phyloP scores from a whole-genome alignment of 83 land plant species.

The Thuja plicata region DNA sequence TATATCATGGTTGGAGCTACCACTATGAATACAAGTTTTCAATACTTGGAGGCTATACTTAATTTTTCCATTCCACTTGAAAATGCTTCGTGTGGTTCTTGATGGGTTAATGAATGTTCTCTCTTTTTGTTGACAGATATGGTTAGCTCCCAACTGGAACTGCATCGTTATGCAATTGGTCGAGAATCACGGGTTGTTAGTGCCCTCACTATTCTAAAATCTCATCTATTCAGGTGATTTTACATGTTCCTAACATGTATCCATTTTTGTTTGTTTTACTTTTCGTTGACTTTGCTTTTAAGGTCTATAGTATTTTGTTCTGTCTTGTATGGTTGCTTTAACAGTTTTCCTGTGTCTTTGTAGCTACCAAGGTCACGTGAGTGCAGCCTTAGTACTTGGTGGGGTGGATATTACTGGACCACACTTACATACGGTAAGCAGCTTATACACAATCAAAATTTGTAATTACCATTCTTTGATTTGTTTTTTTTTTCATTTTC shows the following conservation, averaged over 20 bases:
- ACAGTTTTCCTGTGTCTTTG: not conserved
- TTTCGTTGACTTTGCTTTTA: not conserved
- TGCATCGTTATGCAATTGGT: constrained; percentile 95
- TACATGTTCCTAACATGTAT: not conserved
- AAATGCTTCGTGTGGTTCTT: not conserved
- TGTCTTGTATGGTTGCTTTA: not conserved
- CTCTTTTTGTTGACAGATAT: constrained; percentile 59
- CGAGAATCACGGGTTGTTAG: constrained; percentile 94
- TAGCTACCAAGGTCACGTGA: constrained; percentile 95
- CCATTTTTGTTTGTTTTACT: not conserved
- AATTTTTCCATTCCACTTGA: not conserved
- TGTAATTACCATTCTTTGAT: not conserved
- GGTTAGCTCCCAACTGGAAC: constrained; percentile 94
- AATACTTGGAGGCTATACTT: not conserved
- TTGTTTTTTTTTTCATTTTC: not conserved
- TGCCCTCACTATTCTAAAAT: constrained; percentile 87
- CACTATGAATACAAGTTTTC: not conserved
- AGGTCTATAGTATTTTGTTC: not conserved
- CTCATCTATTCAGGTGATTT: constrained; percentile 87
- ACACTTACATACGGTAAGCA: constrained; percentile 91
- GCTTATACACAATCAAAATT: not conserved
- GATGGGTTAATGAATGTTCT: not conserved
- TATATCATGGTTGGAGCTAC: not conserved
- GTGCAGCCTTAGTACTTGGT: constrained; percentile 97
- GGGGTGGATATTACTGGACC: constrained; percentile 98